Evolutionary conservation across 352 stramenopile species (phyloP).

Genomic region (Phytopythium boreale): DNA sequence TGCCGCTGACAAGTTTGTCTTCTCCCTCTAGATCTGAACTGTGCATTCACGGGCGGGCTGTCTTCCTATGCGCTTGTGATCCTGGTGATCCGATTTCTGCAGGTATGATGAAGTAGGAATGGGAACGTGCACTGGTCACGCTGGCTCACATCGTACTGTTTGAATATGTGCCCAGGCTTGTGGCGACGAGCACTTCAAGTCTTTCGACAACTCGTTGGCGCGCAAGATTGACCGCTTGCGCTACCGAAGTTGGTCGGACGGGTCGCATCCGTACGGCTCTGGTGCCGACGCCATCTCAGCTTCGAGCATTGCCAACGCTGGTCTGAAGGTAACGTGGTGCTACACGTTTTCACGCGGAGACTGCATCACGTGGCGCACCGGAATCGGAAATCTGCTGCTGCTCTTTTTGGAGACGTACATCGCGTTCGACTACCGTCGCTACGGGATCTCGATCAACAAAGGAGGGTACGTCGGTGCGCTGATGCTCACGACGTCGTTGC

Average conservation of each 20-base stretch:
- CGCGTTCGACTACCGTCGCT: constrained; percentile 80
- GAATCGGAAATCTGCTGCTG: constrained; percentile 69
- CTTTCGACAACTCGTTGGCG: constrained; percentile 24
- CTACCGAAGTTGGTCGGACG: constrained; percentile 4
- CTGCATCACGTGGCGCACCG: constrained; percentile 59
- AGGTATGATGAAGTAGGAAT: constrained; percentile 31
- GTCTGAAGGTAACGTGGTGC: constrained; percentile 33
- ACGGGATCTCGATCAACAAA: constrained; percentile 72
- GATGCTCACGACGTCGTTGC: neutral
- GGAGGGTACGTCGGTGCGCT: constrained; percentile 39
- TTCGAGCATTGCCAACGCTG: constrained; percentile 4
- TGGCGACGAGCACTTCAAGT: constrained; percentile 58
- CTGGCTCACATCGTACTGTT: neutral
- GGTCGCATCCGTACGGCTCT: neutral
- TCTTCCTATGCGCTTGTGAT: constrained; percentile 96
- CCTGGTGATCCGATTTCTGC: constrained; percentile 93
- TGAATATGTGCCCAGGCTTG: constrained; percentile 42
- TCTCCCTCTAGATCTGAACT: constrained; percentile 85
- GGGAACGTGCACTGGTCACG: neutral
- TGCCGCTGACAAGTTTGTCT: constrained; percentile 13
- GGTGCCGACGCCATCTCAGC: neutral
- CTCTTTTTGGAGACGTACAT: constrained; percentile 85
- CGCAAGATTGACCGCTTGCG: constrained; percentile 12
- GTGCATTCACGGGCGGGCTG: constrained; percentile 93
- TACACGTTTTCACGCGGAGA: constrained; percentile 71